Evolutionary conservation across 768 basidiomycete species (phyloP).

Genomic region (Amanita polypyramis): DNA sequence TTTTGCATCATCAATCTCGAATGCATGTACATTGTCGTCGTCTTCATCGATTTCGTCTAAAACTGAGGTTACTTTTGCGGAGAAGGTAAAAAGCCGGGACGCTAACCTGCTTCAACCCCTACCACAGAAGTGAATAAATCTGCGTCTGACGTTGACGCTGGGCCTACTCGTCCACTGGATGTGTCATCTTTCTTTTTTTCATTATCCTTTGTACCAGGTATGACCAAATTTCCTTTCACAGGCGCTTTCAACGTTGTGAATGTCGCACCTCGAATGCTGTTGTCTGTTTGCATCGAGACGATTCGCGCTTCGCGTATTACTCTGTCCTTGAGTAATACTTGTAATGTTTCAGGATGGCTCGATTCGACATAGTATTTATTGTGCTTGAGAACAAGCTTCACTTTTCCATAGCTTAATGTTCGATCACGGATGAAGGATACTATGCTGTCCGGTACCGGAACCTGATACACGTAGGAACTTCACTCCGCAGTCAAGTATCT

Average conservation of each 20-base stretch:
- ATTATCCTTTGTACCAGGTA: slow-evolving; percentile 74
- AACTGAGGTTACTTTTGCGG: neutral
- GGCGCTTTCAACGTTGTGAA: slow-evolving; percentile 81
- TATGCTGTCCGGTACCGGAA: slow-evolving; percentile 86
- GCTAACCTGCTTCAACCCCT: slow-evolving; percentile 74
- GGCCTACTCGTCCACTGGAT: slow-evolving; percentile 18
- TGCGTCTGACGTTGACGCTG: slow-evolving; percentile 36
- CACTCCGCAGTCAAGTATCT: neutral
- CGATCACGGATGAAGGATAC: slow-evolving; percentile 83
- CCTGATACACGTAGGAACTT: slow-evolving; percentile 31
- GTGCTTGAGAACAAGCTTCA: slow-evolving; percentile 95
- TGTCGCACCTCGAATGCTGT: slow-evolving; percentile 64
- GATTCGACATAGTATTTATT: slow-evolving; percentile 98
- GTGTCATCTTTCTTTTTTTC: slow-evolving; percentile 57
- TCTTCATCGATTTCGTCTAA: slow-evolving; percentile 95
- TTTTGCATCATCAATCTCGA: slow-evolving; percentile 88
- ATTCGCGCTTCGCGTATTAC: slow-evolving; percentile 80
- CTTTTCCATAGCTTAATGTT: slow-evolving; percentile 95
- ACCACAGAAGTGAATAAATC: slow-evolving; percentile 95
- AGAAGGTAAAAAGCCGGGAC: neutral
- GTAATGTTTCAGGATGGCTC: slow-evolving; percentile 86
- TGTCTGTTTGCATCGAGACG: slow-evolving; percentile 54
- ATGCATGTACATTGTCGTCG: slow-evolving; percentile 94
- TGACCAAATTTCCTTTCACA: slow-evolving; percentile 69
- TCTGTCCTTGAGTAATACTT: slow-evolving; percentile 77